phyloP scores from a whole-genome alignment of 2,329 filamentous ascomycete genomes.

The Paramyrothecium sp. region DNA sequence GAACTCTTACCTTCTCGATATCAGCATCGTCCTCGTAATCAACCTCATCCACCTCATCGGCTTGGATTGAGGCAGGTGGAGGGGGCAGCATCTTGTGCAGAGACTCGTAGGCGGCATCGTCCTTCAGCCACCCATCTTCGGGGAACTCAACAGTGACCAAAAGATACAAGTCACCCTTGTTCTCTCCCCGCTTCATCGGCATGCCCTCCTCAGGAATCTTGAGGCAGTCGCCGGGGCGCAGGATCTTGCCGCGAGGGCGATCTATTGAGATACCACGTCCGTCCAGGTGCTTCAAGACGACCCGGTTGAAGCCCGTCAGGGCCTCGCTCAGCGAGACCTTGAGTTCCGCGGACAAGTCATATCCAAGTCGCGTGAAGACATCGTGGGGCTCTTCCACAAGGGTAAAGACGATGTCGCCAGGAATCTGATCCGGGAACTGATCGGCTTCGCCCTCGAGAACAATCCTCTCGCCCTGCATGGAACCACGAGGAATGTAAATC shows the following conservation, averaged over 20 bases:
- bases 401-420: slow-evolving; percentile 91
- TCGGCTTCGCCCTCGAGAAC: slow-evolving; percentile 91
- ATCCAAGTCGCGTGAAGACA: slow-evolving; percentile 76
- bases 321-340: slow-evolving; percentile 81
- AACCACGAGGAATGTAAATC: slow-evolving; percentile 90
- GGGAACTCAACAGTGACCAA: slow-evolving; percentile 86
- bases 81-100: slow-evolving; percentile 75
- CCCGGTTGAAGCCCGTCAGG: slow-evolving; percentile 83
- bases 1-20: slow-evolving; percentile 66
- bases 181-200: slow-evolving; percentile 84
- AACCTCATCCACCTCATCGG: slow-evolving; percentile 82
- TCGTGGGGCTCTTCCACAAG: slow-evolving; percentile 80
- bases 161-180: slow-evolving; percentile 84
- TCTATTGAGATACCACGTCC: slow-evolving; percentile 83
- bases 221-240: slow-evolving; percentile 80
- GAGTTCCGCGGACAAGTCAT: slow-evolving; percentile 80
- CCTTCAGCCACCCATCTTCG: slow-evolving; percentile 76
- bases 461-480: slow-evolving; percentile 84
- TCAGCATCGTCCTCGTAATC: slow-evolving; percentile 80
- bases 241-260: slow-evolving; percentile 76
- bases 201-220: slow-evolving; percentile 90
- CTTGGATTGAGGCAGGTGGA: slow-evolving; percentile 57
- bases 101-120: slow-evolving; percentile 67
- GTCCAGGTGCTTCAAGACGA: slow-evolving; percentile 89
- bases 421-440: slow-evolving; percentile 82